Evolutionary conservation across 768 basidiomycete species (phyloP).

Genomic region (Russula earlei): DNA sequence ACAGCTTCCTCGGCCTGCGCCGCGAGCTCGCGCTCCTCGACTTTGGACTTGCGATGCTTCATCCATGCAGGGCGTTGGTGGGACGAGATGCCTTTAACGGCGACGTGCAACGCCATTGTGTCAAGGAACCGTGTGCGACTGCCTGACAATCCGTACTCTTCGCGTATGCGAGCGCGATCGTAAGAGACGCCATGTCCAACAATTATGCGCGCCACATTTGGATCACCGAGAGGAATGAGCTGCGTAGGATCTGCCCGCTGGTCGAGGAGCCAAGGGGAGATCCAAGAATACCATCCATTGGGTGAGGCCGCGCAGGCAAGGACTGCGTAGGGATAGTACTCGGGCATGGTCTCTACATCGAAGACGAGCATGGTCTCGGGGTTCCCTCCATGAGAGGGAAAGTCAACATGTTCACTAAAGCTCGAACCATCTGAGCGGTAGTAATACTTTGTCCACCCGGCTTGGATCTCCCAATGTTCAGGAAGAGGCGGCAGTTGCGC

Average conservation of each 20-base stretch:
- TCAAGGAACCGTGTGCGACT: constrained; percentile 80
- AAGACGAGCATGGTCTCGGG: constrained; percentile 73
- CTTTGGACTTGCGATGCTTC: constrained; percentile 68
- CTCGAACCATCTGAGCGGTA: constrained; percentile 64
- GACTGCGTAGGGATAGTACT: constrained; percentile 70
- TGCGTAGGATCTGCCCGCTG: constrained; percentile 48
- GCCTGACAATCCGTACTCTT: constrained; percentile 68
- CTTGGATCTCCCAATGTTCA: constrained; percentile 42
- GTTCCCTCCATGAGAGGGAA: constrained; percentile 51
- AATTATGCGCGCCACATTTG: constrained; percentile 47
- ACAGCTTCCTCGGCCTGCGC: constrained; percentile 58
- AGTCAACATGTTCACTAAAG: constrained; percentile 62
- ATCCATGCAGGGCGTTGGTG: constrained; percentile 93
- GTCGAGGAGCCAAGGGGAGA: constrained; percentile 84
- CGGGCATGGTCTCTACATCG: constrained; percentile 90
- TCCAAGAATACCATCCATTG: constrained; percentile 91
- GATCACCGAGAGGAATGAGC: constrained; percentile 63
- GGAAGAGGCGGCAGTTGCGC: constrained; percentile 53
- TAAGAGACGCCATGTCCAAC: constrained; percentile 96
- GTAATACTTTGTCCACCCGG: constrained; percentile 89
- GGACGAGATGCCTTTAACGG: constrained; percentile 88
- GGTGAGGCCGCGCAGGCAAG: constrained; percentile 83
- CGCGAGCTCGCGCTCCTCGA: constrained; percentile 41
- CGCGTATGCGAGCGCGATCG: constrained; percentile 71
- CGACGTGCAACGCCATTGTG: constrained; percentile 91